Base-by-base conservation (phyloP, 2,329 filamentous ascomycete genomes). In the Dothideomycetes sp. region DNA sequence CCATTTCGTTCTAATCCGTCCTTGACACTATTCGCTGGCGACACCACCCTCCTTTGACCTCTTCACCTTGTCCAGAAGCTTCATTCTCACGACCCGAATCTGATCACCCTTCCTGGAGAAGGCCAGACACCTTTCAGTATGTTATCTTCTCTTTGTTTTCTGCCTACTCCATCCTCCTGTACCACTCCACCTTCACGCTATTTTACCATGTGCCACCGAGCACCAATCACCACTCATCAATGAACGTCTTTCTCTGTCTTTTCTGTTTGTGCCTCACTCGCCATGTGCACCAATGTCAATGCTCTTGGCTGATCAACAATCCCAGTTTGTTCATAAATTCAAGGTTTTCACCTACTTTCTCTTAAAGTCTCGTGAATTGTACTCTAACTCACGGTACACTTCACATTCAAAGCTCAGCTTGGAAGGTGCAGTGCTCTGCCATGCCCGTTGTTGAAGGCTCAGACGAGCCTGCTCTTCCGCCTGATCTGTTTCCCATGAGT, bases 41-140 rank as follows among this genome's bases (percentile, higher is more conserved):
- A 34, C 34, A 18, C 19, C 14, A 32, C 30, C 16, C 15, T 41
- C 39, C 39, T 41, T 41, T 19, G 17, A 19, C 4, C n/a, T 33
- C 12, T 19, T 16, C 29, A 34, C 16, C 16, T 19, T 4, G 27
- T 27, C 7, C 35, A 27, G 24, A 40, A 24, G 30, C n/a, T 15
- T n/a, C 30, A 5, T 32, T 32, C 30, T 8, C 19, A 12, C 22
- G 22, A 7, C 7, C 22, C 7, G 22, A 27, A 27, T n/a, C 29
- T 40, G 19, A 5, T 16, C 11, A 22, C 31, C 38, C 34, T 36
- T 36, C 39, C 30, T 15, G 39, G 34, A n/a, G 39, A 41, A 41
- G 39, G 39, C 19, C 30, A 14, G 4, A 33, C 29, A 14, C n/a
- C 17, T 24, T 15, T 24, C 18, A 7, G 11, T 32, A 17, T 18